Evolutionary conservation across 352 stramenopile species (phyloP).

Genomic region (Plasmopara viticola): DNA sequence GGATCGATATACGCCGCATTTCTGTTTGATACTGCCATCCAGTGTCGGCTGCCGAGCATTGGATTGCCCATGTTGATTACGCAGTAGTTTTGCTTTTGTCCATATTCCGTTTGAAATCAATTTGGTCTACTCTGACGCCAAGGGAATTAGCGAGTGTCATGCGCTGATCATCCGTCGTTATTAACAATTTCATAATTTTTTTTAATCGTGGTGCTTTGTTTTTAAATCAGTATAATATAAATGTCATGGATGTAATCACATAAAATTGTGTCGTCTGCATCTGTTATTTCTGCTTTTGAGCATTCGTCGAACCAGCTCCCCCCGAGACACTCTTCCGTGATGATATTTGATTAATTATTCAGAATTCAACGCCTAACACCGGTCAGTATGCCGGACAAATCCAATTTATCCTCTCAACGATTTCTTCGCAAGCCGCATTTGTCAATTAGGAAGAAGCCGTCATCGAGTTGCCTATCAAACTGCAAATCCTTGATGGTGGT

Average conservation of each 20-base stretch:
- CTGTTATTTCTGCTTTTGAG: neutral
- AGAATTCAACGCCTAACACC: too few relatives aligned
- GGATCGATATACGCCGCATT: neutral
- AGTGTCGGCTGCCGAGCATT: neutral
- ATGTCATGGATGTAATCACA: neutral
- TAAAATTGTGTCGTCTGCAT: neutral
- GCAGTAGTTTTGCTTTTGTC: slow-evolving; percentile 1
- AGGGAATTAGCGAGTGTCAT: neutral
- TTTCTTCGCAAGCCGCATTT: too few relatives aligned
- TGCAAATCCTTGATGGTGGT: too few relatives aligned
- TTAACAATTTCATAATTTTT: neutral
- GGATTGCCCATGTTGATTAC: neutral
- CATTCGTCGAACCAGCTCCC: neutral
- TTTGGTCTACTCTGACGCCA: slow-evolving; percentile 5
- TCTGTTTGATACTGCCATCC: neutral
- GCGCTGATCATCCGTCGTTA: neutral
- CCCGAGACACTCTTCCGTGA: too few relatives aligned
- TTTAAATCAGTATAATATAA: neutral
- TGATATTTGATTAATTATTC: too few relatives aligned
- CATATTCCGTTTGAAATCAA: slow-evolving; percentile 6
- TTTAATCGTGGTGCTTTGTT: neutral
- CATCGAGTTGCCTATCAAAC: too few relatives aligned
- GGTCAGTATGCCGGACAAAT: too few relatives aligned
- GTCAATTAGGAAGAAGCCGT: too few relatives aligned
- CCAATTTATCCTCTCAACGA: too few relatives aligned